Evolutionary conservation across 2,329 filamentous ascomycete genomes (phyloP).

Genomic region (Aspergillus puulaauensis): DNA sequence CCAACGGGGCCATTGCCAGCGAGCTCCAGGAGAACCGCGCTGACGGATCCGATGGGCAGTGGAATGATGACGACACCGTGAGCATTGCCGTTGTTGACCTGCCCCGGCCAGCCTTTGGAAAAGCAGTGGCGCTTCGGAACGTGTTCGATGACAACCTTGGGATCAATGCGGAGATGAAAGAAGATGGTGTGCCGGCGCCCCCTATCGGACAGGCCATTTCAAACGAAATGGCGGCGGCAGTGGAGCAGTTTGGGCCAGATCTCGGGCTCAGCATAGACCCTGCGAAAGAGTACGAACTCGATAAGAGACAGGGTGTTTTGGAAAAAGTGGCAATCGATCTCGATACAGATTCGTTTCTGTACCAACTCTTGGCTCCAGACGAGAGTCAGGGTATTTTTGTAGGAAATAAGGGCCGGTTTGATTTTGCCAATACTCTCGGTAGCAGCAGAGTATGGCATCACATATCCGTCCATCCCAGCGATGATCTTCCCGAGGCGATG

Average conservation of each 20-base stretch:
- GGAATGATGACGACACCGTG: conserved; percentile 75
- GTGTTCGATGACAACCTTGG: conserved; percentile 91
- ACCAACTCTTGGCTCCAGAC: conserved; percentile 76
- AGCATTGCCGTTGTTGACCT: conserved; percentile 86
- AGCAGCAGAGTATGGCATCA: conserved; percentile 96
- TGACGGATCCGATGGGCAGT: conserved; percentile 58
- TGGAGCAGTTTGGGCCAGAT: conserved; percentile 74
- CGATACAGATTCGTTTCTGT: conserved; percentile 79
- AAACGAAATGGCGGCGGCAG: conserved; percentile 81
- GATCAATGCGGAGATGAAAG: conserved; percentile 96
- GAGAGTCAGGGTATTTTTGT: conserved; percentile 76
- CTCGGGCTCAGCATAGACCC: conserved; percentile 71
- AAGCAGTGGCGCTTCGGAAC: conserved; percentile 82
- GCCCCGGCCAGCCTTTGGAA: conserved; percentile 75
- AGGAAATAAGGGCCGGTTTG: conserved; percentile 74
- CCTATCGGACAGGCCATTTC: conserved; percentile 76
- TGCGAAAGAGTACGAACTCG: conserved; percentile 70
- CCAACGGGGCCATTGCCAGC: conserved; percentile 77
- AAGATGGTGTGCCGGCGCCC: conserved; percentile 80
- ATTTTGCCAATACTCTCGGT: conserved; percentile 70
- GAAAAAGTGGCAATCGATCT: conserved; percentile 84
- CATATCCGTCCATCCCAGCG: conserved; percentile 84
- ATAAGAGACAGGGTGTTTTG: conserved; percentile 77
- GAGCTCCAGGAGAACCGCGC: conserved; percentile 70
- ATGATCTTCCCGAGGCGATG: conserved; percentile 74